phyloP scores from a whole-genome alignment of 2,329 filamentous ascomycete genomes.

The Hirsutella thompsonii region DNA sequence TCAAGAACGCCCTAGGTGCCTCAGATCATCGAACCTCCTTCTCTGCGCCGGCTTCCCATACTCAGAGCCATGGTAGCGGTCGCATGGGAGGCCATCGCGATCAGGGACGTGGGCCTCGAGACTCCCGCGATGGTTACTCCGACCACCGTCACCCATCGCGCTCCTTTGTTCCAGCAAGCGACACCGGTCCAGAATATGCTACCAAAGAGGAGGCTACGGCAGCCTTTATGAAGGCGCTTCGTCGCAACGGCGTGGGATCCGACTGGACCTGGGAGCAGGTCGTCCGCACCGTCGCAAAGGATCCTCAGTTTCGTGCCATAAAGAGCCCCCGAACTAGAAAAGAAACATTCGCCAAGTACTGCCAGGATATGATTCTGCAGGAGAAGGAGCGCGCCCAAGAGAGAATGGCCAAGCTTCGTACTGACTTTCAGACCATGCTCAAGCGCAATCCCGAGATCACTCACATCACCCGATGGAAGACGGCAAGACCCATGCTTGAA shows the following conservation, averaged over 20 bases:
- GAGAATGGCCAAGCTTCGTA: slow-evolving; percentile 76
- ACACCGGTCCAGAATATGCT: slow-evolving; percentile 65
- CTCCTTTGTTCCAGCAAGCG: slow-evolving; percentile 47
- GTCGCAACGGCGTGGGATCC: slow-evolving; percentile 71
- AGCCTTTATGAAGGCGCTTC: slow-evolving; percentile 83
- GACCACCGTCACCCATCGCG: slow-evolving; percentile 21
- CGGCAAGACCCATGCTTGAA: slow-evolving; percentile 84
- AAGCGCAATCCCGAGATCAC: slow-evolving; percentile 94
- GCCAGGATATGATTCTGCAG: slow-evolving; percentile 75
- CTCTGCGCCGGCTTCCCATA: slow-evolving; percentile 18
- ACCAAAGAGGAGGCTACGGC: slow-evolving; percentile 80
- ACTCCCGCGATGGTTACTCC: slow-evolving; percentile 11
- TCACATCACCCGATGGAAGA: slow-evolving; percentile 95
- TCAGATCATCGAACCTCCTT: slow-evolving; percentile 14
- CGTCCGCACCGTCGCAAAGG: slow-evolving; percentile 73
- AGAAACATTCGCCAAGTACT: slow-evolving; percentile 88
- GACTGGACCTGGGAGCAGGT: slow-evolving; percentile 92
- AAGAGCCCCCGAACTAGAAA: slow-evolving; percentile 88
- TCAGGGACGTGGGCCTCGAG: slow-evolving; percentile 21
- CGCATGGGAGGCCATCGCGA: slow-evolving; percentile 22
- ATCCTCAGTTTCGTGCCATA: slow-evolving; percentile 84
- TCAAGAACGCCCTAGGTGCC: slow-evolving; percentile 61
- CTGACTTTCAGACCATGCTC: slow-evolving; percentile 93
- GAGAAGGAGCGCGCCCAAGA: slow-evolving; percentile 94
- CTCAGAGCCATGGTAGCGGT: slow-evolving; percentile 18